These are phyloP conservation scores for Botrytis tulipae DNA, from an alignment of 2,329 filamentous ascomycete species.

Conservation along the genomic window DNA sequence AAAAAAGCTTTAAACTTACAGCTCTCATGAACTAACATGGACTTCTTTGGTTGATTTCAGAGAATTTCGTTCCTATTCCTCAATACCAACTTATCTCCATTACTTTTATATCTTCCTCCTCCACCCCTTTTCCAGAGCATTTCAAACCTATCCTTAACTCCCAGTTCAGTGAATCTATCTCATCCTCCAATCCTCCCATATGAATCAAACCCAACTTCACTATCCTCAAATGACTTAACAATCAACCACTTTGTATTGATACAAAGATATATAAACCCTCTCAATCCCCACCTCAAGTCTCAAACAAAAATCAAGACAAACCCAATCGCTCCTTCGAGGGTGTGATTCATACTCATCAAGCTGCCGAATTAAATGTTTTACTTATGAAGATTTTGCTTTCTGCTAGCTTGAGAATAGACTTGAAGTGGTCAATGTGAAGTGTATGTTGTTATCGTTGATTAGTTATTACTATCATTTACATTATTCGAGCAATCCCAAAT, in stretches of 20 bases:
- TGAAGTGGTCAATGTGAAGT: neutral
- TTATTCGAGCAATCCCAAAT: accelerated
- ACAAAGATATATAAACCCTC: neutral
- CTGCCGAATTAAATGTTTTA: accelerated
- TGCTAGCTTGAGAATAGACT: too few species aligned
- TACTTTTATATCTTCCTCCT: neutral
- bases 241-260: accelerated
- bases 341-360: accelerated
- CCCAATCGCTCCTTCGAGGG: too few species aligned
- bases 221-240: accelerated
- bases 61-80: too few species aligned
- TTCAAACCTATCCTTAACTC: neutral
- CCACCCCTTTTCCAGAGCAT: neutral
- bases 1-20: accelerated
- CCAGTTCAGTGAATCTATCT: neutral
- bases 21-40: neutral
- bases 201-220: neutral
- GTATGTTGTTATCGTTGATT: neutral
- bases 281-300: neutral
- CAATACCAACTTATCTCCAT: neutral
- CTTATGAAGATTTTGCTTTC: accelerated
- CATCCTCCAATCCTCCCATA: too few species aligned
- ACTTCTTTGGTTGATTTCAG: too few species aligned
- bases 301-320: neutral
- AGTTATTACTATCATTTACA: accelerated